phyloP scores from a whole-genome alignment of 2,329 filamentous ascomycete species.

The Cladosporium austrohemisphaericum region DNA sequence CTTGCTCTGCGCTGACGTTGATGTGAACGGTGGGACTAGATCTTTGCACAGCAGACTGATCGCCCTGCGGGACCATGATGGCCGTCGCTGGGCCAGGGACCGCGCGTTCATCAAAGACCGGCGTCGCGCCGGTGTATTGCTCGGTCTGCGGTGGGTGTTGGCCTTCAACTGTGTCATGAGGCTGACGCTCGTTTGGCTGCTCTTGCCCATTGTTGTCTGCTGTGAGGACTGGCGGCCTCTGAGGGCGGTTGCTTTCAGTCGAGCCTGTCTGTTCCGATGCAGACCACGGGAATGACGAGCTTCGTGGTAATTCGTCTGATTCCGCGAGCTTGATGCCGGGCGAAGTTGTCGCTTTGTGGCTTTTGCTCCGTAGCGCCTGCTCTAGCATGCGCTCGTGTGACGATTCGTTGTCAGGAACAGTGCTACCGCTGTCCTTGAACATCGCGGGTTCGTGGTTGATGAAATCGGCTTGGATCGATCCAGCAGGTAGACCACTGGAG shows the following conservation, averaged over 20 bases:
- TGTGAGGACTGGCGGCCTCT: background rate
- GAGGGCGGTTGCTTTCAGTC: background rate
- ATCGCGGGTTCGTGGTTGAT: constrained; percentile 38
- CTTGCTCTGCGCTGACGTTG: background rate
- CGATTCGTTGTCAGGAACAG: constrained; percentile 39
- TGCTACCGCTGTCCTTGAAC: constrained; percentile 42
- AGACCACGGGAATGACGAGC: constrained; percentile 28
- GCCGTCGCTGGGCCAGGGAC: background rate
- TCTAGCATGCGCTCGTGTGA: constrained; percentile 41
- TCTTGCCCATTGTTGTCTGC: background rate
- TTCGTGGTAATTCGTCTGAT: constrained; percentile 15
- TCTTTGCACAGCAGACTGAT: background rate
- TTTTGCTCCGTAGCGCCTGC: constrained; percentile 28
- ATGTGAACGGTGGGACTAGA: constrained; percentile 6
- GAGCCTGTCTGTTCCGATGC: constrained; percentile 19
- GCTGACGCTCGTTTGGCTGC: background rate
- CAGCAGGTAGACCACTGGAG: constrained; percentile 28
- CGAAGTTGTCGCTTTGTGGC: constrained; percentile 4
- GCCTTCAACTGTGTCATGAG: too few species aligned
- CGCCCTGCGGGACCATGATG: background rate
- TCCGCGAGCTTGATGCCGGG: constrained; percentile 6
- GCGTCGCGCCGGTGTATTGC: background rate
- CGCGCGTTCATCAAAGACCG: background rate
- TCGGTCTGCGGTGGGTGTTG: too few species aligned
- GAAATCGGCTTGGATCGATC: constrained; percentile 36